Base-by-base conservation (phyloP, 2,329 filamentous ascomycete species). In the Cryphonectria nitschkei region DNA sequence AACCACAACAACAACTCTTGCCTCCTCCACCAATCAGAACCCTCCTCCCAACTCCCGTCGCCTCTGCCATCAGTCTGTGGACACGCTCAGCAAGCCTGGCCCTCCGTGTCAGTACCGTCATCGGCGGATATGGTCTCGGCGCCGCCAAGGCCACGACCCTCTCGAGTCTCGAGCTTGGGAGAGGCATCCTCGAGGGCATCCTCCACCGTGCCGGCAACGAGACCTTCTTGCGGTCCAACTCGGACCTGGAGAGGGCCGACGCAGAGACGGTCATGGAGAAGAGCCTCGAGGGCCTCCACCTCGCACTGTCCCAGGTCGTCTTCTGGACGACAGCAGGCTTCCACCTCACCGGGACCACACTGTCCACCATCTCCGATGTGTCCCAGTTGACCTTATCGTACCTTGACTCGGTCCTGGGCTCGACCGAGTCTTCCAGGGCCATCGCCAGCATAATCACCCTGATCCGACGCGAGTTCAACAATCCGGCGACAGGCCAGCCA, bases 381-480 rank as follows among this genome's bases (percentile, higher is more conserved):
- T 88, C 88, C 0, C 87, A 89, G 71, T 80, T 90, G 43, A 79
- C 90, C 0, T 80, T 92, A 11, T 85, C 85, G 2, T 86, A 87
- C 0, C 80, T 92, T 32, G 89, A 92, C 76, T 87, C 89, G 73
- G 86, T 91, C 54, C 87, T 92, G 39, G 90, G 90, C 19, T 90
- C 88, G 2, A 92, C 90, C n/a, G 90, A 92, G 77, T 90, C 89
- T 2, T 91, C 89, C 1, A 82, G 89, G 56, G 89, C 90, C 14
- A 90, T 92, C 71, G 88, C 89, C 2, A 89, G 88, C 76, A 91
- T 92, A 75, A 85, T 92, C 74, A 87, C 87, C 0, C 80, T 92
- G 43, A 86, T 92, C 63, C 85, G 88, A 41, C 84, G 88, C 70
- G 90, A 92, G 77, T 90, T 92, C 71, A 85, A 86, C 67, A 89